These are phyloP conservation scores for Pyronema omphalodes DNA, from an alignment of 495 filamentous ascomycete genomes.

Conservation along the genomic window DNA sequence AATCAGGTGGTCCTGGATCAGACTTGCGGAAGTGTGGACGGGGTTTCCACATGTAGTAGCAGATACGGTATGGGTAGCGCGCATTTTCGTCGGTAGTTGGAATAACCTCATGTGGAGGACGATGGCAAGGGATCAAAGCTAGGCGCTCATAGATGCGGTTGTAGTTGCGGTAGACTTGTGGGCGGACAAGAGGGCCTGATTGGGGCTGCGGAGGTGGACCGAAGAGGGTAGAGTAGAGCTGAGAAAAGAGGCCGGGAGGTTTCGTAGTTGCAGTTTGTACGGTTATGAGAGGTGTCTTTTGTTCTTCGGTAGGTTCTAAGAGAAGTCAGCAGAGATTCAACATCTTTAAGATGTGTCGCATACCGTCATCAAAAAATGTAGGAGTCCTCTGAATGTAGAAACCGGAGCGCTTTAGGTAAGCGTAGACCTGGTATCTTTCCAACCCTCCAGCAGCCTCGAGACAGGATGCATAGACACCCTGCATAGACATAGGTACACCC, in stretches of 20 bases:
- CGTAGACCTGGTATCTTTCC: constrained; percentile 77
- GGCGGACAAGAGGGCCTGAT: constrained; percentile 50
- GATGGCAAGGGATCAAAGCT: constrained; percentile 53
- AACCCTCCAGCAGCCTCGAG: constrained; percentile 49
- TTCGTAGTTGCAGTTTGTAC: background rate
- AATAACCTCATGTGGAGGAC: constrained; percentile 30
- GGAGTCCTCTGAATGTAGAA: constrained; percentile 61
- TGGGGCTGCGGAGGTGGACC: constrained; percentile 7
- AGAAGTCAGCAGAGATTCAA: background rate
- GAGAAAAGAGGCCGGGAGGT: background rate
- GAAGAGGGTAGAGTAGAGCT: constrained; percentile 18
- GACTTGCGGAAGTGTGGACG: constrained; percentile 53
- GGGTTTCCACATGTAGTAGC: constrained; percentile 68
- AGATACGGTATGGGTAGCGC: constrained; percentile 41
- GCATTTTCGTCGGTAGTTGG: constrained; percentile 2
- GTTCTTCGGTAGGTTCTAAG: background rate
- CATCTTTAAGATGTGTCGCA: background rate
- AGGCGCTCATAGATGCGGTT: constrained; percentile 57
- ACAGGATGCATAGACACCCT: constrained; percentile 63
- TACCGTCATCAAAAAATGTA: constrained; percentile 29
- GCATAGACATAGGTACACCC: constrained; percentile 67
- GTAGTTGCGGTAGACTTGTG: constrained; percentile 67
- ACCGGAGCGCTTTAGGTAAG: constrained; percentile 62
- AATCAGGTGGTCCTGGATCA: constrained; percentile 58
- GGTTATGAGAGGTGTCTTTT: background rate